Evolutionary conservation across 257 asterid species (phyloP), one percentile per base, ranked within the genome.

Genomic region (Solanum virginianum): DNA sequence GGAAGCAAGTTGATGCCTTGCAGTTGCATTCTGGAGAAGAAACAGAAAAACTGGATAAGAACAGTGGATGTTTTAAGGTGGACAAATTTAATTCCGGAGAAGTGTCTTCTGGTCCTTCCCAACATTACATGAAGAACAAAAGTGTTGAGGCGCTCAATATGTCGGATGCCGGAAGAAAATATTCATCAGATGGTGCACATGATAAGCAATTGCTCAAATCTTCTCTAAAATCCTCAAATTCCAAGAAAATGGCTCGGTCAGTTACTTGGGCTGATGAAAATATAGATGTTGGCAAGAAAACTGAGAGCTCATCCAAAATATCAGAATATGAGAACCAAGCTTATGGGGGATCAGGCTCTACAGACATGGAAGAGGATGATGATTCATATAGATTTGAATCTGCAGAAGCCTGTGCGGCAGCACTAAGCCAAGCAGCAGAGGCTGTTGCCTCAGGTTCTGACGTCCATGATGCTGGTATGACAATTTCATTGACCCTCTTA

Each of bases 321-420:
- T 36, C 84, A 32, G 84, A 87, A 82, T 87, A 86, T 57, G 89
- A 53, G 18, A 60, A 83, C 86, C 90, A 75, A 84, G 84, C 83
- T 87, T 57, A 77, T 54, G 74, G 39, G 84, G 69, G 80, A 66
- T 85, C 91, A 49, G 85, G 75, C 65, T 74, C 91, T 26, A 80
- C 59, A 10, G 87, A 80, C 15, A 87, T 88, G 81, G 93, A 89
- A 85, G 88, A 45, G 36, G 88, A 82, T 80, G 91, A 88, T 51
- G 91, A 86, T 85, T 82, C 93, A 5, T 54, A 88, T 85, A 89
- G 97, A 87, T 88, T 92, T 87, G 91, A 84, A 65, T 95, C 98
- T 82, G 98, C 98, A 29, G 95, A 96, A 91, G 97, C 98, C 79
- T 93, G 97, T 91, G 98, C 98, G n/a, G 86, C 62, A 89, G 98